Conservation (phyloP, 352 stramenopile species). For the Halophytophthora batemanensis region DNA sequence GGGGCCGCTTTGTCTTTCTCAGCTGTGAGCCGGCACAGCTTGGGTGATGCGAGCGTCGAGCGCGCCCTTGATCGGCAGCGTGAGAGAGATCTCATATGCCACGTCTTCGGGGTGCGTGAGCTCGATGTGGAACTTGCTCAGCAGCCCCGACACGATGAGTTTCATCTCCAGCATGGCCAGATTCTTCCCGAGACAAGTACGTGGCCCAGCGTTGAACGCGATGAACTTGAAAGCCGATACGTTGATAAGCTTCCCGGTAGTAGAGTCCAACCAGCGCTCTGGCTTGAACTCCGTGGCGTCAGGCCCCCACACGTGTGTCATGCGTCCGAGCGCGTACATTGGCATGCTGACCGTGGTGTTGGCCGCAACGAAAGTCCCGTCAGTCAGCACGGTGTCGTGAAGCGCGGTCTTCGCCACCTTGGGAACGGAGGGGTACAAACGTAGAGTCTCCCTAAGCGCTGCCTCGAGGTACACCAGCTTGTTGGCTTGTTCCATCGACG, state of each 20-base stretch:
- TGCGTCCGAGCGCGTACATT: conserved; percentile 54
- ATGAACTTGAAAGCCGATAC: conserved; percentile 63
- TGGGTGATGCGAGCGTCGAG: conserved; percentile 36
- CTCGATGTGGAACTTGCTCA: conserved; percentile 59
- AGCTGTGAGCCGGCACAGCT: background rate
- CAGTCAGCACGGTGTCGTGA: conserved; percentile 47
- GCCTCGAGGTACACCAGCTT: conserved; percentile 49
- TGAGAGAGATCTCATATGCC: conserved; percentile 51
- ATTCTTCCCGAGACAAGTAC: conserved; percentile 66
- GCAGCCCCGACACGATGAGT: conserved; percentile 49
- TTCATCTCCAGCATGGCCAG: conserved; percentile 87
- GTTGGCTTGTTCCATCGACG: conserved; percentile 41
- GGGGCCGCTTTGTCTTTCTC: no score
- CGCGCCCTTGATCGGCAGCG: conserved; percentile 37
- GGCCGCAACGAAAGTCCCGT: conserved; percentile 55
- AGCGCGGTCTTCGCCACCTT: conserved; percentile 27
- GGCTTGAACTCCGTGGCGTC: conserved; percentile 62
- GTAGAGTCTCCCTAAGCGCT: conserved; percentile 52
- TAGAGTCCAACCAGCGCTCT: conserved; percentile 60
- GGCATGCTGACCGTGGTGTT: conserved; percentile 31
- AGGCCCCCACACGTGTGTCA: conserved; percentile 53
- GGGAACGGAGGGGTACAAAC: conserved; percentile 51
- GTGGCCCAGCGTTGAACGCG: conserved; percentile 67
- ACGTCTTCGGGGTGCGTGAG: conserved; percentile 26
- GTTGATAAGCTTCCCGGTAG: conserved; percentile 22